A percentile compares a stretch with the other conserved stretches of the same genome.
Conservation (phyloP, 2,329 filamentous ascomycete species). For the Zymoseptoria ardabiliae region DNA sequence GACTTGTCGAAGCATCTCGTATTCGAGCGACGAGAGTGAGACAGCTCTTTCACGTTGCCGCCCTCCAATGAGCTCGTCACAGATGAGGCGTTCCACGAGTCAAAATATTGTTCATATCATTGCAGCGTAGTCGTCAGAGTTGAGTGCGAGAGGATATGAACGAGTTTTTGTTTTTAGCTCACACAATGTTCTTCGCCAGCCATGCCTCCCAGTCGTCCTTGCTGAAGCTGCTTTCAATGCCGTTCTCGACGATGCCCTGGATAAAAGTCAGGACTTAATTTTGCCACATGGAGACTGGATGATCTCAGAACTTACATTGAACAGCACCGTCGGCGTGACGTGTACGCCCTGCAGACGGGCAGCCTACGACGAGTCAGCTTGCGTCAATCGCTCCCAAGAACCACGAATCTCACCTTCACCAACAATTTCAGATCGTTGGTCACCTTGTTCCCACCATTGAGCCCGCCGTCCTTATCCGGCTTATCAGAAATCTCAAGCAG, state of each 20-base stretch:
- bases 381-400: background rate
- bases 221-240: constrained; percentile 72
- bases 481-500: constrained; percentile 63
- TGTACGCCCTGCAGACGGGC: constrained; percentile 74
- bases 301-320: constrained; percentile 50
- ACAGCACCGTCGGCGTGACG: constrained; percentile 83
- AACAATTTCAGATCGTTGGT: constrained; percentile 80
- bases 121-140: too few species aligned
- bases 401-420: constrained; percentile 57
- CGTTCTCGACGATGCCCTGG: constrained; percentile 62
- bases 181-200: constrained; percentile 59
- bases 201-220: constrained; percentile 79
- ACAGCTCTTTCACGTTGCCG: too few species aligned
- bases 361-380: constrained; percentile 28
- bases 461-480: constrained; percentile 55
- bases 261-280: constrained; percentile 9
- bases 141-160: background rate
- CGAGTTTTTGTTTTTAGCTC: too few species aligned
- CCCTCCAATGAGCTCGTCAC: too few species aligned
- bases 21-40: too few species aligned
- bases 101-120: too few species aligned
- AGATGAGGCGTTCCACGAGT: too few species aligned
- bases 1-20: too few species aligned
- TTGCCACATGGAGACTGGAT: background rate
- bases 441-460: constrained; percentile 75